Base-by-base conservation (phyloP, 169 alveolate genomes). In the Plasmodium inui region DNA sequence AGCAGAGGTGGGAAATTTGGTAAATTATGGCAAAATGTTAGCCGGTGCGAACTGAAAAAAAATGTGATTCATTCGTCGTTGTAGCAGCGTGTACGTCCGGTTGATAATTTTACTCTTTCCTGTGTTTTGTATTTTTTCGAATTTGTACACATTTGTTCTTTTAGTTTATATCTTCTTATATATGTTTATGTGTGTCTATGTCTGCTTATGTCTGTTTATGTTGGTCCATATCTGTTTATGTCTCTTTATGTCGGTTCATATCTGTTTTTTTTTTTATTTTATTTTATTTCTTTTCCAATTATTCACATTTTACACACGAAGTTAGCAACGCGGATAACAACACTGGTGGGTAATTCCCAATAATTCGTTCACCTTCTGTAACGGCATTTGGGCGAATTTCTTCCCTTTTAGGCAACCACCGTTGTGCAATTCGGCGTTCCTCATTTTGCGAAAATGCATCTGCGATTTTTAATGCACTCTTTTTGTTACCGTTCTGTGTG, bases 401-500 rank as follows among this genome's bases (percentile, higher is more conserved):
- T 39, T 74, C 26, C 32, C 19, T 30, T 80, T 80, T 46, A 80
- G 71, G 12, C 73, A 46, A 80, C 26, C 37, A 57, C 17, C 57
- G 85, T 30, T 80, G 67, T 50, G 19, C 26, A 80, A 26, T 80
- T 80, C 67, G 14, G 17, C 39, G 57, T 80, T 80, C 67, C 17
- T 2, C 39, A 80, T 80, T 80, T 80, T 41, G 41, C 37, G n/a
- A 80, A 80, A 41, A 41, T 80, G 10, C 67, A 44, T 22, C 85
- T 46, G 55, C 37, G 30, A 67, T 67, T 67, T 80, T 39, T 80
- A 80, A 80, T 80, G 85, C 85, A 80, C 85, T 80, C 22, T 80
- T 34, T 80, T 19, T 46, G 22, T 34, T 79, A 46, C 10, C 55
- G 61, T 39, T 79, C 26, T 34, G 19, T 28, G 57, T 26, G 37